Evolutionary conservation across 2,329 filamentous ascomycete species (phyloP).

Genomic region (Penicillium sp.): DNA sequence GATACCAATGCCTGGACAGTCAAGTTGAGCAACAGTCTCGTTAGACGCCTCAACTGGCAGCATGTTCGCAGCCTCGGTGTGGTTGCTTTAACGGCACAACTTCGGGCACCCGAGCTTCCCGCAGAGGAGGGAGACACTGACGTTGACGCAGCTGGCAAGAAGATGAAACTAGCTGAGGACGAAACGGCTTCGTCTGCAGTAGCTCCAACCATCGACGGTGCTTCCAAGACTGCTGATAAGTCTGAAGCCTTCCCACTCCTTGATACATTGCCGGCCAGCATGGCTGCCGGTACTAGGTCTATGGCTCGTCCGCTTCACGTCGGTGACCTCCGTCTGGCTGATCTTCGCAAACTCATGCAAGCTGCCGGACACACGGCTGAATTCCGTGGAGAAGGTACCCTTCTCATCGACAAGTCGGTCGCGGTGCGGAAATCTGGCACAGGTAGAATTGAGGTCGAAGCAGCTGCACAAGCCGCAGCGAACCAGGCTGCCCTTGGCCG

Average conservation of each 20-base stretch:
- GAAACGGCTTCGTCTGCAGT: slow-evolving; percentile 43
- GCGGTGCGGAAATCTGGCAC: slow-evolving; percentile 85
- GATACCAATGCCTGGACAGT: slow-evolving; percentile 98
- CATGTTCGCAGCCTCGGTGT: slow-evolving; percentile 87
- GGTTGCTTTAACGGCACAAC: slow-evolving; percentile 82
- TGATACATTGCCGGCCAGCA: slow-evolving; percentile 61
- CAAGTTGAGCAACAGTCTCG: slow-evolving; percentile 80
- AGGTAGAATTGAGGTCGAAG: slow-evolving; percentile 87
- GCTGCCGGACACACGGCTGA: slow-evolving; percentile 82
- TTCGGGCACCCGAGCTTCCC: slow-evolving; percentile 55
- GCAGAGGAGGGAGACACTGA: slow-evolving; percentile 41
- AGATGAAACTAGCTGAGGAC: slow-evolving; percentile 54
- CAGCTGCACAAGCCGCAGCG: slow-evolving; percentile 61
- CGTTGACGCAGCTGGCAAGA: slow-evolving; percentile 52
- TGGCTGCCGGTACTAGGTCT: slow-evolving; percentile 73
- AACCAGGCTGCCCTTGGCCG: slow-evolving; percentile 50
- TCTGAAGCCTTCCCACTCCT: slow-evolving; percentile 54
- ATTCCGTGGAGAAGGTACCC: slow-evolving; percentile 87
- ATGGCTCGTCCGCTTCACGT: slow-evolving; percentile 89
- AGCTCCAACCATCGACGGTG: slow-evolving; percentile 25
- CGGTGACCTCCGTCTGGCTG: slow-evolving; percentile 85
- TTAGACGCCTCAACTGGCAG: slow-evolving; percentile 91
- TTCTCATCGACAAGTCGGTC: slow-evolving; percentile 85
- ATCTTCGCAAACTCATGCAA: slow-evolving; percentile 83
- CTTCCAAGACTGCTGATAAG: slow-evolving; percentile 30